Conservation (phyloP, 2,329 filamentous ascomycete species). For the Phaeophleospora eucalypticola region DNA sequence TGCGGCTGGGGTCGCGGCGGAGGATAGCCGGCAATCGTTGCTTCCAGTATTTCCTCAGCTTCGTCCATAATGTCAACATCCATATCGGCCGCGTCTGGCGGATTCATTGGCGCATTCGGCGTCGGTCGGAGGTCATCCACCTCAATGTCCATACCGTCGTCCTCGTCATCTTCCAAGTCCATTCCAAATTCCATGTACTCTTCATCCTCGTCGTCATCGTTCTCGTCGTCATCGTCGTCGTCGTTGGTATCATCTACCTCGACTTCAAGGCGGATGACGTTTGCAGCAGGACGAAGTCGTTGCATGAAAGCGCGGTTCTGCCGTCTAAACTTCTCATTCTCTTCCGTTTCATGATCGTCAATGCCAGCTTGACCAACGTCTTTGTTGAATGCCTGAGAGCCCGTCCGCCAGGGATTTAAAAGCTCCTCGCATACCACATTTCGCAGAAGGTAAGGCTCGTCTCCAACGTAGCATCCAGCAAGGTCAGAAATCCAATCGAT, state of each 20-base stretch:
- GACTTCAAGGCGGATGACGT: conserved; percentile 26
- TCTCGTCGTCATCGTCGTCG: conserved; percentile 41
- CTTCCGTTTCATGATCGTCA: conserved; percentile 71
- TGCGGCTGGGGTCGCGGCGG: conserved; percentile 45
- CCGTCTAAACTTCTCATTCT: conserved; percentile 40
- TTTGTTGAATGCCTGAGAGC: conserved; percentile 77
- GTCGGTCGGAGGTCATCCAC: conserved; percentile 32
- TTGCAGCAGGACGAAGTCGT: conserved; percentile 23
- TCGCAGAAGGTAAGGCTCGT: conserved; percentile 73
- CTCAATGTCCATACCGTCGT: conserved; percentile 47
- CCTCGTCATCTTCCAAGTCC: conserved; percentile 26
- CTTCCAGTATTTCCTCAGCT: conserved; percentile 66
- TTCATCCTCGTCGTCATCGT: conserved; percentile 37
- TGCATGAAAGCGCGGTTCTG: conserved; percentile 38
- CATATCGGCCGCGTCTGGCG: conserved; percentile 41
- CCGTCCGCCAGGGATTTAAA: conserved; percentile 79
- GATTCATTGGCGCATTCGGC: conserved; percentile 32
- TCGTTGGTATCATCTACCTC: conserved; percentile 42
- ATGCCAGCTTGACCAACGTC: conserved; percentile 73
- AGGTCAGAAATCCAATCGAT: conserved; percentile 96
- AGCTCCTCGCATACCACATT: conserved; percentile 86
- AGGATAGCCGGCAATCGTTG: conserved; percentile 71
- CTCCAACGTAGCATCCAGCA: conserved; percentile 77
- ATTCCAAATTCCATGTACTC: conserved; percentile 34
- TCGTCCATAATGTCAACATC: conserved; percentile 45